Evolutionary conservation across 2,329 filamentous ascomycete genomes (phyloP), one percentile per base, ranked within the genome.

Genomic region (Alternaria incomplexa): DNA sequence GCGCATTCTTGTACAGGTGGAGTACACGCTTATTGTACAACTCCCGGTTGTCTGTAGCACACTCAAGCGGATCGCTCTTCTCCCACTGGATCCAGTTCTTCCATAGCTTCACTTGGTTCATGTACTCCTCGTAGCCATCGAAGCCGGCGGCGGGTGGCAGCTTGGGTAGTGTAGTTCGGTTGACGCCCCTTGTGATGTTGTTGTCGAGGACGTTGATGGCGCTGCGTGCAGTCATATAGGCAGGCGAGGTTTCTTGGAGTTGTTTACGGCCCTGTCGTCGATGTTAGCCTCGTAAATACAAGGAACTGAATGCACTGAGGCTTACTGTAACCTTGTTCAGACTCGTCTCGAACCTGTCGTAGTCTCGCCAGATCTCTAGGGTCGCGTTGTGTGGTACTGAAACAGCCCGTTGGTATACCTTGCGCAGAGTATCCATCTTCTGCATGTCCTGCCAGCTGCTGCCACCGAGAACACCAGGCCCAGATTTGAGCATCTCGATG

Each of bases 31-130:
- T 87, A 69, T 91, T 91, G 80, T 91, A 96, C 7, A 88, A 86
- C 56, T 89, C 86, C 4, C 87, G 84, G 70, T 98, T 94, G 57
- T 98, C 94, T 3, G 90, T 86, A 75, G 92, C 92, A 56, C 98
- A 83, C 23, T 97, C 92, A 4, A 99, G 84, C 1, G 93, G 93
- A 75, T 99, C 96, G 17, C 92, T 90, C 80, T 95, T 97, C 81
- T 99, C 96, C 93, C 94, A 99, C 5, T 90, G 85, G 68, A 99
- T 91, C 96, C 96, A 99, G 68, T 88, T 90, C 77, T 93, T 93
- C 96, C 96, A 99, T 26, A 96, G 84, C 51, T 92, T 88, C 48
- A 97, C 90, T 79, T 99, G 96, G 52, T 91, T 87, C 68, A 88
- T 84, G 76, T 92, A 99, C 66, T 97, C 93, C 23, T 90, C 86